Evolutionary conservation across 2,329 filamentous ascomycete genomes (phyloP), one percentile per base, ranked within the genome.

Genomic region (Trichoderma harzianum): DNA sequence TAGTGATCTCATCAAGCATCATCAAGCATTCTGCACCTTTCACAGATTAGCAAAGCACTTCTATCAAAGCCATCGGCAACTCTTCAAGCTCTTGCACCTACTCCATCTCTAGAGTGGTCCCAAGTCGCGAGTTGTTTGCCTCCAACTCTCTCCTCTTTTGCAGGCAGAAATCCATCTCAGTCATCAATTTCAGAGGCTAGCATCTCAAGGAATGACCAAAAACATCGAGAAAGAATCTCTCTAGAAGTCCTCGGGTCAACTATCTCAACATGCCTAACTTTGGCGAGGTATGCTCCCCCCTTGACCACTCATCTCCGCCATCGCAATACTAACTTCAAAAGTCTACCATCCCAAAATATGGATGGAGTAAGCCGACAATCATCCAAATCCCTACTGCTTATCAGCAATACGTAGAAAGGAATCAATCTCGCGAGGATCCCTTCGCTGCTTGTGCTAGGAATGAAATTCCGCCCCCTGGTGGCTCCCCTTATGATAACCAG

Each of bases 321-420:
- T 14, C 16, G 12, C 24, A 21, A 58, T 26, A 24, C 47, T 70
- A 47, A 70, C 36, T 14, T 7, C 21, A 7, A 47, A 24, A 70
- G 69, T 34, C 69, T 6, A 47, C 69, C 14, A 58, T 53, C 10
- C 57, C 67, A 30, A 30, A 39, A 32, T 36, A 65, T 60, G 69
- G 60, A 70, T 64, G 69, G 69, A 70, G 51, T 10, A 60, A 26
- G 36, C 66, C 66, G 18, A 60, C 55, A 2, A 69, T 60, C n/a
- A 16, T 69, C 14, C 55, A 60, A 11, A 43, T 69, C 3, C 65
- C 65, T 24, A 47, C 21, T n/a, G 34, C 24, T 14, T 69, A 69
- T 47, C 53, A 69, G n/a, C 66, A 61, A 24, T 57, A 28, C 11
- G 51, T 30, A 21, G 51, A 16, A n/a, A n/a, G 32, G 30, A 34